These are phyloP conservation scores for Acanthamoeba lenticulata DNA, from an alignment of 208 protist species.

Conservation along the genomic window DNA sequence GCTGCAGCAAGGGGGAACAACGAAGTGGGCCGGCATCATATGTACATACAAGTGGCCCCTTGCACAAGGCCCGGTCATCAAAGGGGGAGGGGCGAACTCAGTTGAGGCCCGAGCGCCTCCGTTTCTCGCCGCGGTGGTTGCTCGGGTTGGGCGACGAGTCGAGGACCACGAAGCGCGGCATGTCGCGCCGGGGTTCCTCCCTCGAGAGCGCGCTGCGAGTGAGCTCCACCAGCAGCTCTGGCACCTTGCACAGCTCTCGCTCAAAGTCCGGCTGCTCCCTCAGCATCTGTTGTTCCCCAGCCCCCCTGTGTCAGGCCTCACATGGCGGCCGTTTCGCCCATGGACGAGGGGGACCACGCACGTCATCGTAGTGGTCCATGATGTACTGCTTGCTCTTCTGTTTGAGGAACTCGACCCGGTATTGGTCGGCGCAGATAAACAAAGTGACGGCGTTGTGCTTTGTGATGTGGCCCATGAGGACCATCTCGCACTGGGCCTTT, in stretches of 20 bases:
- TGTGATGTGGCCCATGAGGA: not conserved
- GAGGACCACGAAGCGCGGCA: not conserved
- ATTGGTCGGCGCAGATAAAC: not conserved
- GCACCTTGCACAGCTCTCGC: not conserved
- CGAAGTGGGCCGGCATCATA: too few species aligned
- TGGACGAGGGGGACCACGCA: not conserved
- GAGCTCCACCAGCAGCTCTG: not conserved
- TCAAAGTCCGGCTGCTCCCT: not conserved
- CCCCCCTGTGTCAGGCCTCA: too few species aligned
- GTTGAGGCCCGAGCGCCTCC: not conserved
- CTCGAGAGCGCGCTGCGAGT: not conserved
- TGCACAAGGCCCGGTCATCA: too few species aligned
- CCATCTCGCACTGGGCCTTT: not conserved
- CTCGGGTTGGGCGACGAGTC: not conserved
- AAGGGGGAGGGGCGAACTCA: too few species aligned
- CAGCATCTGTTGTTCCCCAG: not conserved
- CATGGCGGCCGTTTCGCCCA: too few species aligned
- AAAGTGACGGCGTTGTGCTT: not conserved
- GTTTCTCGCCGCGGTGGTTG: not conserved
- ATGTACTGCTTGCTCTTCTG: conserved; percentile 33
- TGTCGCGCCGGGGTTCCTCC: not conserved
- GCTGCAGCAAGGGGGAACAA: too few species aligned
- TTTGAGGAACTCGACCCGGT: conserved; percentile 7
- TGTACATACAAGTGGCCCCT: too few species aligned
- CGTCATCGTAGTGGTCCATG: conserved; percentile 6